These are phyloP conservation scores for Metarhizium rileyi DNA, from an alignment of 2,329 filamentous ascomycete species.

Conservation along the genomic window DNA sequence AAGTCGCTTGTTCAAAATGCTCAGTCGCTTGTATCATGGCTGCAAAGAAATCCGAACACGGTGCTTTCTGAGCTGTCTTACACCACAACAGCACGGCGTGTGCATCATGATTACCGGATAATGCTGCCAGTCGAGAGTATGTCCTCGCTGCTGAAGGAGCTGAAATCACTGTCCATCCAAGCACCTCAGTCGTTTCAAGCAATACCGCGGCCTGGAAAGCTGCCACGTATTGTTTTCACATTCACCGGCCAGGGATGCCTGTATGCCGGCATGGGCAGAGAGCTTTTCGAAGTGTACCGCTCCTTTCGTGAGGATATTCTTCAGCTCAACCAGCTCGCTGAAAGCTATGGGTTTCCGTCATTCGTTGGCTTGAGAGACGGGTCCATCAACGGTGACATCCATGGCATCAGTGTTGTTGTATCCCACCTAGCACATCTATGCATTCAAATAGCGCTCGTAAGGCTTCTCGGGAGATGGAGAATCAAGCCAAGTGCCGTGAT, in stretches of 20 bases:
- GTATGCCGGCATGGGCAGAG: conserved; percentile 19
- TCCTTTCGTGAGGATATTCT: conserved; percentile 24
- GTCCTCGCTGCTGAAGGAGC: not conserved
- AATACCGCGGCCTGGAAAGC: not conserved
- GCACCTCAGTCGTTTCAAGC: not conserved
- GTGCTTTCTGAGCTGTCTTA: conserved; percentile 53
- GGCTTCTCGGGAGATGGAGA: conserved; percentile 27
- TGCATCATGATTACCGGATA: conserved; percentile 46
- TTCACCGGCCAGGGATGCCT: conserved; percentile 37
- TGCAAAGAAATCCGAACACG: conserved; percentile 39
- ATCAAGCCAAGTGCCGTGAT: conserved; percentile 44
- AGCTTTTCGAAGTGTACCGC: conserved; percentile 22
- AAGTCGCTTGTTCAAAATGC: conserved; percentile 49
- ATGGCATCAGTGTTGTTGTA: conserved; percentile 9
- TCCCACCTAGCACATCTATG: conserved; percentile 30
- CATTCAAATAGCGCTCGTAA: conserved; percentile 31
- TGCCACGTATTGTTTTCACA: conserved; percentile 25
- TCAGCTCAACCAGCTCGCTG: conserved; percentile 21
- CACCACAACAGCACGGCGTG: conserved; percentile 56
- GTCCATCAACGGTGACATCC: conserved; percentile 16
- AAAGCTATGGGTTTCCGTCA: conserved; percentile 25
- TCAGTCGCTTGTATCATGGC: conserved; percentile 41
- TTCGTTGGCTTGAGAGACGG: conserved; percentile 34
- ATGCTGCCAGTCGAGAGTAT: conserved; percentile 30
- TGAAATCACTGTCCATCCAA: not conserved